Conservation (phyloP, 257 asterid species). For the Eucommia ulmoides region DNA sequence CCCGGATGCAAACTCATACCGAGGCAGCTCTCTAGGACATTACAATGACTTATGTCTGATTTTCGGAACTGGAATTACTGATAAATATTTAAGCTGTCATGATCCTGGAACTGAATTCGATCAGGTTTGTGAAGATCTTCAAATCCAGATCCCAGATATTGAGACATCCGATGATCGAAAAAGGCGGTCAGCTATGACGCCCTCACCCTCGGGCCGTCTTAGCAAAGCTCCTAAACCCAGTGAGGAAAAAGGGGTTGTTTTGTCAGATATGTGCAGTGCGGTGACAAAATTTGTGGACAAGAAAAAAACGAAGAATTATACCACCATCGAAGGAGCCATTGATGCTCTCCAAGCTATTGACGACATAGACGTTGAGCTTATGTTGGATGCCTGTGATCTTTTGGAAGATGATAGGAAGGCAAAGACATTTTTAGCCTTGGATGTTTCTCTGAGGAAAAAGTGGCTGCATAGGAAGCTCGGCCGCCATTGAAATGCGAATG, state of each 20-base stretch:
- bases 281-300: conserved; percentile 5
- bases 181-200: conserved; percentile 9
- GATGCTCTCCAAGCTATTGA: conserved; percentile 30
- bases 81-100: conserved; percentile 10
- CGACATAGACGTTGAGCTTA: conserved; percentile 25
- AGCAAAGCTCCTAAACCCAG: conserved; percentile 16
- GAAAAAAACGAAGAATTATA: conserved; percentile 8
- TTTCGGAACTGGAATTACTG: conserved; percentile 16
- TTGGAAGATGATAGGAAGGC: conserved; percentile 36
- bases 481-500: no score
- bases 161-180: conserved; percentile 9
- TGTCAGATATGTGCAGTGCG: neutral
- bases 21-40: conserved; percentile 11
- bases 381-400: conserved; percentile 34
- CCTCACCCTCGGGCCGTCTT: conserved; percentile 6
- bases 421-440: conserved; percentile 35
- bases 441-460: conserved; percentile 24
- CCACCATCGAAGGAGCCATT: conserved; percentile 19
- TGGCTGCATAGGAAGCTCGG: conserved; percentile 36
- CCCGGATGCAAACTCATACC: conserved; percentile 14
- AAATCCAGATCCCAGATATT: conserved; percentile 7
- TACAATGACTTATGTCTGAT: conserved; percentile 15
- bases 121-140: conserved; percentile 16
- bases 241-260: neutral
- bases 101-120: conserved; percentile 11